phyloP scores from a whole-genome alignment of 306 rosid species.

The Prunus campanulata region DNA sequence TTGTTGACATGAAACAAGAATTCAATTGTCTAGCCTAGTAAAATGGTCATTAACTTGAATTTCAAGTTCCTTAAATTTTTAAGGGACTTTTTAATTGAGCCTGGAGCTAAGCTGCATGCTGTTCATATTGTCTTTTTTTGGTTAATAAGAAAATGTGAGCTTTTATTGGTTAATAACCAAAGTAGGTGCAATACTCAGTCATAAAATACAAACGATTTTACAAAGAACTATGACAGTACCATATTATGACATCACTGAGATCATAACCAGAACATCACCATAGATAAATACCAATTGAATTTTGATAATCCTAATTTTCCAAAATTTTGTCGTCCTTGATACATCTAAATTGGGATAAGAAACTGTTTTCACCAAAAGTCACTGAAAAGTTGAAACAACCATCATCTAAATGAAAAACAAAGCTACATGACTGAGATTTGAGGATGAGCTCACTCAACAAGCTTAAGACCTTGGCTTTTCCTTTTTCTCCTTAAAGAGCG shows the following conservation, averaged over 20 bases:
- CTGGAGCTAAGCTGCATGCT: too few species aligned
- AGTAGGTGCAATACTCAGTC: too few species aligned
- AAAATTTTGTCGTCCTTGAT: background rate
- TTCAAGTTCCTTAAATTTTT: too few species aligned
- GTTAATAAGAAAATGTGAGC: too few species aligned
- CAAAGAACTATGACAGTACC: too few species aligned
- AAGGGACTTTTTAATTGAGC: too few species aligned
- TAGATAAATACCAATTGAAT: background rate
- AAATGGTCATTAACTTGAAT: too few species aligned
- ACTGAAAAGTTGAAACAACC: background rate
- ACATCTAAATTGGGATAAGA: background rate
- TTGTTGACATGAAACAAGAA: too few species aligned
- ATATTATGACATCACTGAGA: background rate
- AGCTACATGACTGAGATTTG: background rate
- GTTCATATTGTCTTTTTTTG: too few species aligned
- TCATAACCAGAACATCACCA: background rate
- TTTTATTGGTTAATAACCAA: too few species aligned
- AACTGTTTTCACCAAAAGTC: background rate
- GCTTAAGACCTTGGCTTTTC: conserved; percentile 37
- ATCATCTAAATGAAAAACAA: background rate
- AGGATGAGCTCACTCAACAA: background rate
- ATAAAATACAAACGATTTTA: too few species aligned
- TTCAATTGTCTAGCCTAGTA: too few species aligned
- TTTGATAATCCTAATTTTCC: background rate
- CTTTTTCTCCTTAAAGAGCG: conserved; percentile 38